Base-by-base conservation (phyloP, 129 eudicot genomes). In the Flaveria trinervia region DNA sequence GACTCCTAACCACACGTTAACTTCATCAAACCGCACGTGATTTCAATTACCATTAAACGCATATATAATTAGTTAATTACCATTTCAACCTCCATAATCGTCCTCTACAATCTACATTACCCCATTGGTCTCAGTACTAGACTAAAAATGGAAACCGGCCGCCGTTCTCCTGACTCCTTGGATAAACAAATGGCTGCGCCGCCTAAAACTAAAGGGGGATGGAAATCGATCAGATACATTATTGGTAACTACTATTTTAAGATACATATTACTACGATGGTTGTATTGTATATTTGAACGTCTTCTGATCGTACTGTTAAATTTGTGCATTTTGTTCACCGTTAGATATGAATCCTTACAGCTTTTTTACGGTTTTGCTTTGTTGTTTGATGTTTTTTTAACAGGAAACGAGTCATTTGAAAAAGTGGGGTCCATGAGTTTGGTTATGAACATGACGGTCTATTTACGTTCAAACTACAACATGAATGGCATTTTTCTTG, bases 371-470 rank as follows among this genome's bases (percentile, higher is more conserved):
- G 23, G 23, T 25, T 1, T 8, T 33, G 1, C 15, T n/a, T 16
- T 60, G 9, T 26, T 64, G 54, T 43, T 22, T 33, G 9, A 79
- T n/a, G 1, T 64, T 10, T 22, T 23, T 9, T 9, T 11, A 64
- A 25, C 22, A 89, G 96, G 87, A 2, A 87, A 87, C 26, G 96
- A 90, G 54, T 78, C 96, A 43, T 90, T 87, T 70, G 96, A 90
- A 82, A 90, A 85, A 68, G 22, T 90, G 84, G 96, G 92, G 1
- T 85, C 92, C n/a, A 74, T 90, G 90, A 85, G 96, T 77, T 81
- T 90, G 78, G 70, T 81, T 11, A 81, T 84, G 10, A 90, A 90
- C 84, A 68, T 90, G 69, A 90, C 89, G 1, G 79, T 88, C 61
- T 90, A 90, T 83, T 76, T 90, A 54, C 86, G 85, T 4, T 76